phyloP scores from a whole-genome alignment of 305 asterid species.

The Salvia sclarea region DNA sequence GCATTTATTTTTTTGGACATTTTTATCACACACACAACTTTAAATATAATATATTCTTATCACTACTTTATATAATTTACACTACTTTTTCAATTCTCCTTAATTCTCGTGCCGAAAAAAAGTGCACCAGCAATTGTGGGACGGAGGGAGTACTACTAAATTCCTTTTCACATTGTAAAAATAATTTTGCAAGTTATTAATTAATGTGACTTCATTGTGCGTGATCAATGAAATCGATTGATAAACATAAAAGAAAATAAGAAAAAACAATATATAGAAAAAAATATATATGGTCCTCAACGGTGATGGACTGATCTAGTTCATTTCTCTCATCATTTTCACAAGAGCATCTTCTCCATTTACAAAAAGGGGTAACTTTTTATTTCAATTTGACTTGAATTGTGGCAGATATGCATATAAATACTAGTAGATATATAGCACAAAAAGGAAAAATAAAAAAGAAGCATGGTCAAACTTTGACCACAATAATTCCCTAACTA shows the following conservation, averaged over 20 bases:
- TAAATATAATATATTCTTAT: no score
- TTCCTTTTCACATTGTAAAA: no score
- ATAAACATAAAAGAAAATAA: not conserved
- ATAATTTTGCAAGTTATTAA: no score
- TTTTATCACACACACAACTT: no score
- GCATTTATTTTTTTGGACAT: no score
- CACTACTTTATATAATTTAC: no score
- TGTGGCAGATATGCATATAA: conserved; percentile 18
- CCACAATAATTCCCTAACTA: conserved; percentile 28
- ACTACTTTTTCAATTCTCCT: no score
- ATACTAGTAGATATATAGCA: conserved; percentile 12
- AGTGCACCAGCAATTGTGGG: no score
- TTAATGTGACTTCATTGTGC: not conserved
- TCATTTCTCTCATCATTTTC: conserved; percentile 26
- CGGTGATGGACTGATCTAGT: not conserved
- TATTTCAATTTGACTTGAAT: conserved; percentile 34
- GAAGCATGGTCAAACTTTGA: conserved; percentile 35
- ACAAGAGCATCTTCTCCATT: conserved; percentile 35
- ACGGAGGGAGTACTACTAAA: no score
- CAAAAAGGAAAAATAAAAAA: not conserved
- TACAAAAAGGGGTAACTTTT: conserved; percentile 15
- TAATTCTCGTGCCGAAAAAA: no score
- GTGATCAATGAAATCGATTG: not conserved
- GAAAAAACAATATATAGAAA: not conserved
- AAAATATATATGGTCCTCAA: conserved; percentile 5